A percentile compares a stretch with the other conserved stretches of the same genome.
Conservation (phyloP, 805 yeast species). For the Lachancea fermentati region DNA sequence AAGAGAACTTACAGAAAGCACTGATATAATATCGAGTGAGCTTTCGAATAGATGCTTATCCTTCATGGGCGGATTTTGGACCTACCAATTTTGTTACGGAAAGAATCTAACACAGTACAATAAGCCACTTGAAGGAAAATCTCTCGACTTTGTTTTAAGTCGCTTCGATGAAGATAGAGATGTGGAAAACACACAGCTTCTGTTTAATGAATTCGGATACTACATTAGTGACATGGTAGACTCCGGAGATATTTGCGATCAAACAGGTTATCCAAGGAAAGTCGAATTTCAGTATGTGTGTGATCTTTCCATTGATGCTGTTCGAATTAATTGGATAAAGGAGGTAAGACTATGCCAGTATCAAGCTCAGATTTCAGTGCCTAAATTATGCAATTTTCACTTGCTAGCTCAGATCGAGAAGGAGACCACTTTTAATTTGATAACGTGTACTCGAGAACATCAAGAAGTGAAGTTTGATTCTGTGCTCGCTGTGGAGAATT, state of each 20-base stretch:
- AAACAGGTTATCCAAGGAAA: slow-evolving; percentile 47
- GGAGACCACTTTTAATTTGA: slow-evolving; percentile 1
- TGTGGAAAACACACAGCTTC: slow-evolving; percentile 21
- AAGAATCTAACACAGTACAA: slow-evolving; percentile 47
- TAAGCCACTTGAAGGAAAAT: slow-evolving; percentile 7
- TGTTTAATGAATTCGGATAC: slow-evolving; percentile 31
- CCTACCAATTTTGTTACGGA: slow-evolving; percentile 46
- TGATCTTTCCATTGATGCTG: slow-evolving; percentile 32
- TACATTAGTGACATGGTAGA: slow-evolving; percentile 34
- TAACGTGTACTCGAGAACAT: slow-evolving; percentile 4
- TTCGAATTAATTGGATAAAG: slow-evolving; percentile 35
- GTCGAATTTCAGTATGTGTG: slow-evolving; percentile 56
- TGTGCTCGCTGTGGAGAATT: slow-evolving; percentile 16
- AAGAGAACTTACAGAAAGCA: slow-evolving; percentile 16
- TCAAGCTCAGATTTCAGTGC: slow-evolving; percentile 45
- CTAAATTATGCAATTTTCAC: slow-evolving; percentile 42
- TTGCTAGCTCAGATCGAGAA: slow-evolving; percentile 22
- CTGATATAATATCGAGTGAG: slow-evolving; percentile 14
- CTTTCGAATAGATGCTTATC: slow-evolving; percentile 22
- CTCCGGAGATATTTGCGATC: slow-evolving; percentile 55
- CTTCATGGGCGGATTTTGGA: slow-evolving; percentile 45
- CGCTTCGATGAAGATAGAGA: slow-evolving; percentile 13
- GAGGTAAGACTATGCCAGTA: slow-evolving; percentile 58
- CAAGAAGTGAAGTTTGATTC: background rate
- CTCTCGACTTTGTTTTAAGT: slow-evolving; percentile 10